Conservation (phyloP, 192 early-diverging fungal genomes). For the Linderina pennispora region DNA sequence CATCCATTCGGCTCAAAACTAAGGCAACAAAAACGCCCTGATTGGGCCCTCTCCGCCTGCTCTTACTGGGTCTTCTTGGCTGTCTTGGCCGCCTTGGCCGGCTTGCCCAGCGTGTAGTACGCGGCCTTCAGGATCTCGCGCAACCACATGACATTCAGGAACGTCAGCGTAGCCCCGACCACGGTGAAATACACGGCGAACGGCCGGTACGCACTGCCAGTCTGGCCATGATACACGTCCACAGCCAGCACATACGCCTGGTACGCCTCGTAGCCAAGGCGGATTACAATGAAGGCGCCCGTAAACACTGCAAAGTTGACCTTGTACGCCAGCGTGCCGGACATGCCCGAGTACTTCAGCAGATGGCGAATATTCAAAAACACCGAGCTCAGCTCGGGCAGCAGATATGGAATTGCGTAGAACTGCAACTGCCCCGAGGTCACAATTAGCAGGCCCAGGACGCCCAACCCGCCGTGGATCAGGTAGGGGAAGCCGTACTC, state of each 20-base stretch:
- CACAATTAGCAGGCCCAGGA: conserved; percentile 24
- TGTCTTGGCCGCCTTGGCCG: no score
- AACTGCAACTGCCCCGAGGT: conserved; percentile 39
- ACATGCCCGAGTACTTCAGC: conserved; percentile 14
- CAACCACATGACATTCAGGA: conserved; percentile 38
- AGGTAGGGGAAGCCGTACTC: conserved; percentile 29
- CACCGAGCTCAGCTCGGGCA: conserved; percentile 39
- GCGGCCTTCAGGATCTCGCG: conserved; percentile 27
- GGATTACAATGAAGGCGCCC: conserved; percentile 14
- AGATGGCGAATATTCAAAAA: conserved; percentile 34
- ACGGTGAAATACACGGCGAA: conserved; percentile 32
- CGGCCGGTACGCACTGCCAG: conserved; percentile 18
- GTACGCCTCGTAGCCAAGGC: conserved; percentile 31
- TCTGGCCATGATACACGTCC: conserved; percentile 3
- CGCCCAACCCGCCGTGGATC: conserved; percentile 28
- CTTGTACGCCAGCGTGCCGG: conserved; percentile 20
- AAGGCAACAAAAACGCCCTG: neutral
- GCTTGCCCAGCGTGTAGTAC: conserved; percentile 21
- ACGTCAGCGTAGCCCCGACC: conserved; percentile 26
- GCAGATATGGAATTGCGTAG: conserved; percentile 32
- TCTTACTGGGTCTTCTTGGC: no score
- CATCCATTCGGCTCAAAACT: neutral
- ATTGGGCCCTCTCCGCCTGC: no score
- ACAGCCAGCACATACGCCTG: conserved; percentile 13
- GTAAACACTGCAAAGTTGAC: conserved; percentile 27